phyloP scores from a whole-genome alignment of 768 basidiomycete species.

The Suillus paluster region DNA sequence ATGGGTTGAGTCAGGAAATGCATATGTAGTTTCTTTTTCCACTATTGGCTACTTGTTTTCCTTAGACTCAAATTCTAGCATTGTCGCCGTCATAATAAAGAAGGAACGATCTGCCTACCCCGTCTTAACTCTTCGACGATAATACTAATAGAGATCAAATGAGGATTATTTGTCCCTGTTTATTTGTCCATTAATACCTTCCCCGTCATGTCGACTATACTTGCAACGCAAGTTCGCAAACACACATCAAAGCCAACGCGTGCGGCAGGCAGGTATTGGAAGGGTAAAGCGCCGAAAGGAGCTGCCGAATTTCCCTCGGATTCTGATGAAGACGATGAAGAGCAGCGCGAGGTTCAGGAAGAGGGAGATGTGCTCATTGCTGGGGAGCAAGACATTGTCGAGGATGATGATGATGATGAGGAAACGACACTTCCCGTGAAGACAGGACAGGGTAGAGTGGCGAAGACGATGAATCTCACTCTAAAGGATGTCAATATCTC shows the following conservation, averaged over 20 bases:
- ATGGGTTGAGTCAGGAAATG: slow-evolving; percentile 30
- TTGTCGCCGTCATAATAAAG: too few species aligned
- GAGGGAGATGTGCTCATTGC: slow-evolving; percentile 65
- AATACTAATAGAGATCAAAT: too few species aligned
- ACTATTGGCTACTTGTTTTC: neutral
- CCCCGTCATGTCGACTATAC: slow-evolving; percentile 34
- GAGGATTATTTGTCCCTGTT: slow-evolving; percentile 7
- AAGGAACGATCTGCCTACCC: too few species aligned
- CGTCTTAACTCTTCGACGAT: too few species aligned
- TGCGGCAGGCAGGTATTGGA: slow-evolving; percentile 88
- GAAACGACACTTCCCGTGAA: slow-evolving; percentile 47
- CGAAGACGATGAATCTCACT: slow-evolving; percentile 70
- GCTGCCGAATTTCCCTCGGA: slow-evolving; percentile 61
- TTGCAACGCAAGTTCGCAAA: slow-evolving; percentile 53
- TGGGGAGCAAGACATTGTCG: slow-evolving; percentile 57
- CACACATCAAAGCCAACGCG: slow-evolving; percentile 77
- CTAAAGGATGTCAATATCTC: slow-evolving; percentile 84
- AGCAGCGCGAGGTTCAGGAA: slow-evolving; percentile 42
- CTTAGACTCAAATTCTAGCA: neutral
- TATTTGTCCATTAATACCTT: slow-evolving; percentile 4
- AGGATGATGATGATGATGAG: slow-evolving; percentile 50
- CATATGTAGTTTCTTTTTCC: neutral
- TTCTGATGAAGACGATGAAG: slow-evolving; percentile 60
- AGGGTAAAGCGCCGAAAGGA: slow-evolving; percentile 87
- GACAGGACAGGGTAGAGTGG: slow-evolving; percentile 35